Base-by-base conservation (phyloP, 129 eudicot species). In the Rutidosis leptorrhynchoides region DNA sequence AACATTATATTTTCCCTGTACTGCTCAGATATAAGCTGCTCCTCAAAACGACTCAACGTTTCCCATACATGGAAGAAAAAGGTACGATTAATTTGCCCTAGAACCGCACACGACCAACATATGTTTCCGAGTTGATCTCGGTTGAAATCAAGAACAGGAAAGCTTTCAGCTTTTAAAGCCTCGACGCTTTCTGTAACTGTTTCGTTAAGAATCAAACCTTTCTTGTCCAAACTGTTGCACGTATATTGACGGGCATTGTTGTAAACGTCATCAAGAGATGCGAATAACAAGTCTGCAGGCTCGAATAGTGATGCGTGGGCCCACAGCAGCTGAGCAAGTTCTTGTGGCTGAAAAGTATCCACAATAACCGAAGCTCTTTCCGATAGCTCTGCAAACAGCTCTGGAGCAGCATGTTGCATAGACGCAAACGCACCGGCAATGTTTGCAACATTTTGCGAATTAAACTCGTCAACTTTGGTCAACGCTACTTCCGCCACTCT, bases 61-160 rank as follows among this genome's bases (percentile, higher is more conserved):
- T 56, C 78, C 98, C 98, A 92, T 6, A 88, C 73, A 78, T 80
- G 70, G 53, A 54, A 64, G 60, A 92, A 92, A 76, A 85, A 92
- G 10, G 35, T 24, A 6, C 83, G 65, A 22, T 85, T 45, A 76
- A 92, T 42, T 68, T 85, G 81, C 42, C 96, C 98, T 26, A 92
- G 77, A 85, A 83, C 96, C n/a, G 98, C 95, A 64, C 80, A 92
- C 19, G 98, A 92, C 98, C 98, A 92, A 15, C 84, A 77, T 42
- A 92, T 85, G 80, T 81, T 88, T 30, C 96, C 98, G 27, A 92
- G 83, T 58, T 88, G 89, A 73, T 85, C 87, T 66, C 91, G 79
- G 67, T 76, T 80, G 51, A 85, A 82, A 37, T 48, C 71, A 23
- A 92, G 83, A 20, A 79, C 58, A 51, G 76, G 82, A 64, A 69